phyloP scores from a whole-genome alignment of 2,329 filamentous ascomycete genomes.

The Diaporthe caulivora region DNA sequence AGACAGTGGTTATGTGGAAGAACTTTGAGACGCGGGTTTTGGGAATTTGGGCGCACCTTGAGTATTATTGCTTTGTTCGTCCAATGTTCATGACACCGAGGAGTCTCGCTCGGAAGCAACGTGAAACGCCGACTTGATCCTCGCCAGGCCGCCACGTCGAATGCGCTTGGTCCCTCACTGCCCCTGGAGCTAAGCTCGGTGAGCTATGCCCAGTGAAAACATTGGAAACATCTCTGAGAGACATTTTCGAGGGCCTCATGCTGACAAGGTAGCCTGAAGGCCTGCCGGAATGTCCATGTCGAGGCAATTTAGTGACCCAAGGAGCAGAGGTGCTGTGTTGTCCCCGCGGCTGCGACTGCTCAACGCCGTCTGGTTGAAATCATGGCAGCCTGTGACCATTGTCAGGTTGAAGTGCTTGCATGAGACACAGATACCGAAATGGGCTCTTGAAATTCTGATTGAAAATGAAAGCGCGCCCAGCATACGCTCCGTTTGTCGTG shows the following conservation, averaged over 20 bases:
- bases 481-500: too few relatives aligned
- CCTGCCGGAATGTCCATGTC: background rate
- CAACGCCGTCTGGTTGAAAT: background rate
- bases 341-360: background rate
- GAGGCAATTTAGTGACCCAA: too few relatives aligned
- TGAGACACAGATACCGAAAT: too few relatives aligned
- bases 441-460: too few relatives aligned
- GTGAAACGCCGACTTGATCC: slow-evolving; percentile 12
- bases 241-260: background rate
- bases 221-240: background rate
- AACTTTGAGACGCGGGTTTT: background rate
- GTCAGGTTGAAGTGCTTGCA: too few relatives aligned
- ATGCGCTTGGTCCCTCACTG: slow-evolving; percentile 10
- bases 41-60: background rate
- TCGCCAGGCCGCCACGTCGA: slow-evolving; percentile 1
- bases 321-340: too few relatives aligned
- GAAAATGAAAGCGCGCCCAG: too few relatives aligned
- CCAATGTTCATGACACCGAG: slow-evolving; percentile 13
- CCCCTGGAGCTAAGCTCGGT: background rate
- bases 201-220: too few relatives aligned
- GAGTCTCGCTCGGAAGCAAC: slow-evolving; percentile 22
- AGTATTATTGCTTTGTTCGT: slow-evolving; percentile 15
- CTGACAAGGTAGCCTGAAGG: background rate
- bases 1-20: slow-evolving; percentile 1
- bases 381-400: too few relatives aligned